Evolutionary conservation across 2,329 filamentous ascomycete species (phyloP), one percentile per base, ranked within the genome.

Genomic region (Ilyonectria robusta): DNA sequence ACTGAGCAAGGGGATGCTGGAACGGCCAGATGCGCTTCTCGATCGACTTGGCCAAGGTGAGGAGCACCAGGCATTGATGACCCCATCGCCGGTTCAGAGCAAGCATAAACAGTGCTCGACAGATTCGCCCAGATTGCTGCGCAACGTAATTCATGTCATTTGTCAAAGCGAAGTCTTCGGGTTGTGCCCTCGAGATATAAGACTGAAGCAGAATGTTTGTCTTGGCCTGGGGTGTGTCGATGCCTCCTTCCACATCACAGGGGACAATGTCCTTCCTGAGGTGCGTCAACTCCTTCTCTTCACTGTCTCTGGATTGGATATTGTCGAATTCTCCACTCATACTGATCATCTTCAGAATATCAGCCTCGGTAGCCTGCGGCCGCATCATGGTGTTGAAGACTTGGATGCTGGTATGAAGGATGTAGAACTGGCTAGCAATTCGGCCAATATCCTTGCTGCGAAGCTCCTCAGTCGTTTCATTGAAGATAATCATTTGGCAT

Each of bases 401-500:
- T 78, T 98, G 92, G 69, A 99, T 92, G 79, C 94, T 98, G 15
- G 92, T 93, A 76, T 99, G 95, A 54, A 97, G 86, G 55, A 99
- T 95, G 77, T 99, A 99, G 78, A 92, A 99, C 79, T 99, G 95
- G 79, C 95, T 98, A 17, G 96, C 96, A 78, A 99, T 99, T 17
- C 96, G 91, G 3, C 96, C 96, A 57, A 98, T 92, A 75, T 99
- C 95, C 79, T 99, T 99, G 67, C 94, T 93, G 66, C 94, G 91
- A 9, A 99, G 88, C 75, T 98, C 95, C 73, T 98, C 95, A 0
- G 95, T 99, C 19, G 86, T 89, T 77, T 98, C 96, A 72, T 99
- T 98, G 84, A 95, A 99, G 63, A 99, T 96, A 76, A 99, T 96
- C 97, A 99, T 99, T 81, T 99, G 96, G 73, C 94, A 97, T 77